phyloP scores from a whole-genome alignment of 345 rosid species.

The Syzygium aromaticum region DNA sequence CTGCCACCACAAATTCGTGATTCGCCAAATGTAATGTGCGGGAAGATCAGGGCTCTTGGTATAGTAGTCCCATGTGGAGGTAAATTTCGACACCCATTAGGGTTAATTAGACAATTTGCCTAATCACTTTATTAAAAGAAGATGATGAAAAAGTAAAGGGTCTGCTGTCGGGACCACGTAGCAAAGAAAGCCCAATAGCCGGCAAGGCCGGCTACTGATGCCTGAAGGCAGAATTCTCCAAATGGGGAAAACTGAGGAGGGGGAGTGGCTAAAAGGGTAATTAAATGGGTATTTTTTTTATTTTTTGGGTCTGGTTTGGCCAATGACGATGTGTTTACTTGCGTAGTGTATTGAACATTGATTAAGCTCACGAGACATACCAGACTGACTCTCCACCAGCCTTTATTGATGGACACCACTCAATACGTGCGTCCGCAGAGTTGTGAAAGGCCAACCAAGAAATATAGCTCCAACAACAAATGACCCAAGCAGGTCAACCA shows the following conservation, averaged over 20 bases:
- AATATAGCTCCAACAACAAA: not conserved
- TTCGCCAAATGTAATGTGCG: not conserved
- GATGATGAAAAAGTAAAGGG: too few relatives aligned
- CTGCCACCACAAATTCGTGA: not conserved
- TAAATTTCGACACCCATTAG: not conserved
- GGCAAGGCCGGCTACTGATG: conserved; percentile 2
- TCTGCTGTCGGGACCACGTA: not conserved
- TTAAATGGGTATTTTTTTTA: not conserved
- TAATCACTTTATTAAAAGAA: not conserved
- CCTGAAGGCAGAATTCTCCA: not conserved
- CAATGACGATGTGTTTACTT: not conserved
- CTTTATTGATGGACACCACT: not conserved
- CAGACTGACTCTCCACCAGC: not conserved
- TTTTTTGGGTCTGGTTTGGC: not conserved
- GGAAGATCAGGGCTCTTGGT: not conserved
- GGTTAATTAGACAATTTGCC: not conserved
- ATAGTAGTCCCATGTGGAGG: not conserved
- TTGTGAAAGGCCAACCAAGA: not conserved
- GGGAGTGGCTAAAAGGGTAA: not conserved
- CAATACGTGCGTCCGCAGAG: not conserved
- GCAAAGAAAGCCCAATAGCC: not conserved
- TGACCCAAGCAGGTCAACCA: not conserved
- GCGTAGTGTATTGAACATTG: not conserved
- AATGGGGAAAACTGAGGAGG: not conserved
- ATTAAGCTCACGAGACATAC: conserved; percentile 5